A percentile compares a stretch with the other conserved stretches of the same genome.
phyloP scores from a whole-genome alignment of 768 basidiomycete genomes.

The Naganishia vaughanmartiniae region DNA sequence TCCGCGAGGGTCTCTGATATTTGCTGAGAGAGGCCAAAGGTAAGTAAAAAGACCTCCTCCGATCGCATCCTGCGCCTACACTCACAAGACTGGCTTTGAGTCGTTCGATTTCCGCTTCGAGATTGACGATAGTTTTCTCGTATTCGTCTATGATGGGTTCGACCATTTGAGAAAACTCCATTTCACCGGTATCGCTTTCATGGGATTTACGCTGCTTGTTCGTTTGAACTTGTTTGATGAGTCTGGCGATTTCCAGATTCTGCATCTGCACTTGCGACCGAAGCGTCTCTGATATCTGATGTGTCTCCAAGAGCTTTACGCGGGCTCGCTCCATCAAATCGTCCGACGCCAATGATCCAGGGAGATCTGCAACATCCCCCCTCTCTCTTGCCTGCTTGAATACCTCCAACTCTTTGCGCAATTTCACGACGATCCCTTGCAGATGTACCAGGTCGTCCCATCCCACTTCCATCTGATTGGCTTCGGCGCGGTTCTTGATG shows the following conservation, averaged over 20 bases:
- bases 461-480: constrained; percentile 92
- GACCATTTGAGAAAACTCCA: constrained; percentile 58
- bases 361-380: constrained; percentile 29
- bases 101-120: constrained; percentile 87
- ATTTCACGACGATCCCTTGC: constrained; percentile 75
- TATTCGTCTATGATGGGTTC: constrained; percentile 98
- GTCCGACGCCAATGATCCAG: constrained; percentile 16
- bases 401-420: constrained; percentile 79
- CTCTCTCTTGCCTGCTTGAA: constrained; percentile 66
- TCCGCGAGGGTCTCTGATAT: constrained; percentile 67
- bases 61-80: neutral
- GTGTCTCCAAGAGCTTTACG: constrained; percentile 67
- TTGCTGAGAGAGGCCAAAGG: constrained; percentile 22
- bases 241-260: constrained; percentile 43
- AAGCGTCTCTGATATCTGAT: constrained; percentile 33
- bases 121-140: constrained; percentile 90
- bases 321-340: constrained; percentile 70
- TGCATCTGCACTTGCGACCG: constrained; percentile 44
- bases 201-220: constrained; percentile 6
- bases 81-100: constrained; percentile 72
- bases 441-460: constrained; percentile 99
- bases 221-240: constrained; percentile 40
- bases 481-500: constrained; percentile 88
- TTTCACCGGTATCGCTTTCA: constrained; percentile 34
- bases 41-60: neutral